Evolutionary conservation across 768 basidiomycete genomes (phyloP).

Genomic region (Russula compacta): DNA sequence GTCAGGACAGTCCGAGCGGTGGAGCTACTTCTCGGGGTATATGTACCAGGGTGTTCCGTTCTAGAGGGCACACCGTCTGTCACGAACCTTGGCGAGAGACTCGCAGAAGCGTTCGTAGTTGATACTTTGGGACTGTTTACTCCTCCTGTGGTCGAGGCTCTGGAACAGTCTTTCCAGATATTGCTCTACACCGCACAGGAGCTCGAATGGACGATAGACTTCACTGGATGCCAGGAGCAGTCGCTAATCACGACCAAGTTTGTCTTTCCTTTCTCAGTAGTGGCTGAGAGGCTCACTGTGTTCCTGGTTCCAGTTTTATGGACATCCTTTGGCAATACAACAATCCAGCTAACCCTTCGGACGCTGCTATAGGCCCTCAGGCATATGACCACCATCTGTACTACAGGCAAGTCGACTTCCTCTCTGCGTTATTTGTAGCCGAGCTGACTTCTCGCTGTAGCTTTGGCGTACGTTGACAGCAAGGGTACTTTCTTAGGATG

Average conservation of each 20-base stretch:
- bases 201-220: neutral
- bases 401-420: conserved; percentile 42
- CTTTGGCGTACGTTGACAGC: conserved; percentile 42
- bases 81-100: neutral
- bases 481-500: neutral
- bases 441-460: conserved; percentile 24
- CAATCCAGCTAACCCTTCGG: conserved; percentile 60
- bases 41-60: neutral
- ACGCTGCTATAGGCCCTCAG: conserved; percentile 60
- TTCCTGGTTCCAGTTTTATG: conserved; percentile 54
- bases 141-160: neutral
- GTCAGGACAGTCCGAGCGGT: conserved; percentile 1
- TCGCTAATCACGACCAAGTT: conserved; percentile 11
- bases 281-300: neutral
- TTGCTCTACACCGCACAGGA: neutral
- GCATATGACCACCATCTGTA: conserved; percentile 75
- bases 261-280: neutral
- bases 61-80: neutral
- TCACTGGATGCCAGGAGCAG: neutral
- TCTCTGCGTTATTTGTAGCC: neutral
- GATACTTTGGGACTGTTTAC: conserved; percentile 6
- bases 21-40: conserved; percentile 13
- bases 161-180: conserved; percentile 5
- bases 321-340: conserved; percentile 70
- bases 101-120: neutral